phyloP scores from a whole-genome alignment of 225 moss, liverwort and hornwort genomes.

The Takakia lepidozioides region DNA sequence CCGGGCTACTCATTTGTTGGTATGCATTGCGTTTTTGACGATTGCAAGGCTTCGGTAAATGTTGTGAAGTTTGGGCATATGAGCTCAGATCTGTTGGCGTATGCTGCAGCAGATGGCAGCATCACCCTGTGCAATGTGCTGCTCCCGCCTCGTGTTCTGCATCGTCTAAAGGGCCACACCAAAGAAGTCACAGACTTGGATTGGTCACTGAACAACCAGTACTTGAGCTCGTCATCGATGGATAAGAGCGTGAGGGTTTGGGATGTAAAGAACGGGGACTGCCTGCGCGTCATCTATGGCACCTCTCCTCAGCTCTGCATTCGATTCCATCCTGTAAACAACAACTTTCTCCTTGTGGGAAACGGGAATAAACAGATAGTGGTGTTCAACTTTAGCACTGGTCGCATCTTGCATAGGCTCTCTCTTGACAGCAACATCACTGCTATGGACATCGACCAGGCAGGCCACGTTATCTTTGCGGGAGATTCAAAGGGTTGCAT shows the following conservation, averaged over 20 bases:
- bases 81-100: constrained; percentile 86
- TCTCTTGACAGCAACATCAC: constrained; percentile 83
- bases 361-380: constrained; percentile 52
- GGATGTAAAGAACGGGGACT: constrained; percentile 79
- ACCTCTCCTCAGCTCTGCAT: constrained; percentile 76
- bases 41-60: constrained; percentile 93
- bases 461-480: constrained; percentile 79
- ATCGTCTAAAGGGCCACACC: constrained; percentile 70
- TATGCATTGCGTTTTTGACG: constrained; percentile 97
- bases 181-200: constrained; percentile 97
- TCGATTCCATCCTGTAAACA: constrained; percentile 95
- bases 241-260: constrained; percentile 93
- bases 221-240: constrained; percentile 78
- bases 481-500: constrained; percentile 91
- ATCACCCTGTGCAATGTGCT: too few species aligned
- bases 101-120: constrained; percentile 82
- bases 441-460: constrained; percentile 75
- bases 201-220: constrained; percentile 89
- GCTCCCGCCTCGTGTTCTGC: constrained; percentile 75
- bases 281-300: constrained; percentile 82
- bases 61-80: constrained; percentile 88
- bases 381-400: constrained; percentile 95
- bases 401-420: constrained; percentile 76
- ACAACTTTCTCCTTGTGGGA: constrained; percentile 87
- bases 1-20: constrained; percentile 96